Evolutionary conservation across 1,284 basidiomycete genomes (phyloP).

Genomic region (Tylopilus orsonianus): DNA sequence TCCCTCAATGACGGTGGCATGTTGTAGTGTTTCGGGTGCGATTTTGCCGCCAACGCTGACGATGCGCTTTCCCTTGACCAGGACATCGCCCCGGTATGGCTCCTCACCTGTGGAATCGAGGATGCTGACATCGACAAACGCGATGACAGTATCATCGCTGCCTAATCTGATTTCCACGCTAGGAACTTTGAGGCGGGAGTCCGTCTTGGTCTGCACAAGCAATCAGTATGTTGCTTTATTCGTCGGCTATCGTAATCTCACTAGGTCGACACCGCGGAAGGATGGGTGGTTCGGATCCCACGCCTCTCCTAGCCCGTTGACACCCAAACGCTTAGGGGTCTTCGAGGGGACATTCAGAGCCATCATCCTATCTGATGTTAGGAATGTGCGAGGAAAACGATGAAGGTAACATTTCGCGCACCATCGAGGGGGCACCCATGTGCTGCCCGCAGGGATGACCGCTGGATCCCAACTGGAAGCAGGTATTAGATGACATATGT

Average conservation of each 20-base stretch:
- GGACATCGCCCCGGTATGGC: conserved; percentile 34
- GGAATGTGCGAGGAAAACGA: not conserved
- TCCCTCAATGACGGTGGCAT: conserved; percentile 24
- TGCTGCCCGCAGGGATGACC: conserved; percentile 21
- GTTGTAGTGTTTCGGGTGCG: conserved; percentile 17
- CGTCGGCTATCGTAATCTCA: conserved; percentile 1
- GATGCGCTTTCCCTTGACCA: conserved; percentile 33
- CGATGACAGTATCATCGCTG: conserved; percentile 23
- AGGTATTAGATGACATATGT: conserved; percentile 2
- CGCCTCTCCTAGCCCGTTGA: conserved; percentile 28
- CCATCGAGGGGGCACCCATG: conserved; percentile 30
- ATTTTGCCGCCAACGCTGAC: conserved; percentile 25
- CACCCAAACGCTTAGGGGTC: not conserved
- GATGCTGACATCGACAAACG: conserved; percentile 34
- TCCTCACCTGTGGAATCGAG: conserved; percentile 34
- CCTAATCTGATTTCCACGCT: conserved; percentile 27
- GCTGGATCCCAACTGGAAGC: conserved; percentile 27
- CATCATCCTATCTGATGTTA: conserved; percentile 21
- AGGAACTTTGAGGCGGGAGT: conserved; percentile 26
- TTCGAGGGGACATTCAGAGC: conserved; percentile 6
- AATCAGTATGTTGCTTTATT: not conserved
- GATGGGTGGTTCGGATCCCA: conserved; percentile 23
- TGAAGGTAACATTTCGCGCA: not conserved
- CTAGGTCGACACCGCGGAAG: conserved; percentile 28
- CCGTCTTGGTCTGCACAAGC: conserved; percentile 20